phyloP scores from a whole-genome alignment of 345 rosid species.

The Arabis hirsuta region DNA sequence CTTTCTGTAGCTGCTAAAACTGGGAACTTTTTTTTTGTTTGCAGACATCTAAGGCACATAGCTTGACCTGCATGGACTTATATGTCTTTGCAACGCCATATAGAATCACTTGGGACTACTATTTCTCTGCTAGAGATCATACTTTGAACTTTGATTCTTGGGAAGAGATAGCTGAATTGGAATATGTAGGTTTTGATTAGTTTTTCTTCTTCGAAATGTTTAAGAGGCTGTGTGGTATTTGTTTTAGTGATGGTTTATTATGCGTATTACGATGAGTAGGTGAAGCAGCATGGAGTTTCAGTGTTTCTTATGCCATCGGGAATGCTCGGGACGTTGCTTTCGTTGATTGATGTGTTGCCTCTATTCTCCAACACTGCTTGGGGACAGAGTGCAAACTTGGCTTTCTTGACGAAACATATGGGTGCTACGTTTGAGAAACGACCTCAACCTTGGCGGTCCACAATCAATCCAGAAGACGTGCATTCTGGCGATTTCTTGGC shows the following conservation, averaged over 20 bases:
- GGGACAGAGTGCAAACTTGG: slow-evolving; percentile 93
- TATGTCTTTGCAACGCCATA: slow-evolving; percentile 98
- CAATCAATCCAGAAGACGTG: slow-evolving; percentile 76
- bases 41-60: slow-evolving; percentile 85
- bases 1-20: not conserved
- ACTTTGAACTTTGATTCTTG: slow-evolving; percentile 80
- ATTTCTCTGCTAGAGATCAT: slow-evolving; percentile 81
- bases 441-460: slow-evolving; percentile 73
- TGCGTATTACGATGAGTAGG: slow-evolving; percentile 50
- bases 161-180: slow-evolving; percentile 90
- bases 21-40: slow-evolving; percentile 14
- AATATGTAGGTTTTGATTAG: slow-evolving; percentile 63
- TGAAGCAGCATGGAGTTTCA: slow-evolving; percentile 91
- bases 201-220: slow-evolving; percentile 1
- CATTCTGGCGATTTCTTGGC: slow-evolving; percentile 94
- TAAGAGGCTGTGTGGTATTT: slow-evolving; percentile 4
- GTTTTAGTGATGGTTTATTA: not conserved
- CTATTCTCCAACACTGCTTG: slow-evolving; percentile 85
- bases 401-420: slow-evolving; percentile 84
- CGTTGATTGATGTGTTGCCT: slow-evolving; percentile 86
- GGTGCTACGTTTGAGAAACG: slow-evolving; percentile 89
- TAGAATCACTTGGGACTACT: slow-evolving; percentile 95
- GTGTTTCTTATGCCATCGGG: slow-evolving; percentile 98
- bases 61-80: slow-evolving; percentile 97
- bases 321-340: slow-evolving; percentile 88